Evolutionary conservation across 2,329 filamentous ascomycete species (phyloP).

Genomic region (Colletotrichum somersetense): DNA sequence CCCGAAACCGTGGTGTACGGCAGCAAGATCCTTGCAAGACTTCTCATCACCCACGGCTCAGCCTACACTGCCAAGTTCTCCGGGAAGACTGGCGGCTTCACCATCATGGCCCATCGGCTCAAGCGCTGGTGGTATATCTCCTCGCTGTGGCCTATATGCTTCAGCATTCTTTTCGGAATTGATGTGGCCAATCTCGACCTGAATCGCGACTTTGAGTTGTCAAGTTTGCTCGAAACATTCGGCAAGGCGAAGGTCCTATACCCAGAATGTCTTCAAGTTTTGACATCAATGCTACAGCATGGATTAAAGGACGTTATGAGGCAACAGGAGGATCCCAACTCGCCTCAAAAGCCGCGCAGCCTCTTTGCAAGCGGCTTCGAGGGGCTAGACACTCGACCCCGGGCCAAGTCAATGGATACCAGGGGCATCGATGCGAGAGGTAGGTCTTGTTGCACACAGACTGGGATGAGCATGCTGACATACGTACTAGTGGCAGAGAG

Average conservation of each 20-base stretch:
- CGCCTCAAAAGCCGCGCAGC: conserved; percentile 52
- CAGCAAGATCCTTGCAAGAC: conserved; percentile 83
- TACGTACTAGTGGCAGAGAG: conserved; percentile 50
- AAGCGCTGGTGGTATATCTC: conserved; percentile 91
- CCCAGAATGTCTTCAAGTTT: conserved; percentile 82
- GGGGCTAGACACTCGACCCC: conserved; percentile 53
- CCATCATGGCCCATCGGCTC: conserved; percentile 84
- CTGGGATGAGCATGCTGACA: conserved; percentile 35
- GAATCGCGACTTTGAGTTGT: conserved; percentile 79
- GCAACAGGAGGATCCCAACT: conserved; percentile 71
- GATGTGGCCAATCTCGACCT: conserved; percentile 83
- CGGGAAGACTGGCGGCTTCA: conserved; percentile 86
- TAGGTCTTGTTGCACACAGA: conserved; percentile 51
- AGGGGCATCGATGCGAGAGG: conserved; percentile 68
- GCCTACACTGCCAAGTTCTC: conserved; percentile 88
- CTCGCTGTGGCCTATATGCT: conserved; percentile 86
- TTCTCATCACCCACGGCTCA: conserved; percentile 85
- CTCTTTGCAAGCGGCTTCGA: conserved; percentile 43
- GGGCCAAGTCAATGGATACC: conserved; percentile 74
- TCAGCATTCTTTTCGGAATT: conserved; percentile 87
- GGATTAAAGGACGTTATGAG: conserved; percentile 80
- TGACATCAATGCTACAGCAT: conserved; percentile 88
- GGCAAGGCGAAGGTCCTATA: conserved; percentile 76
- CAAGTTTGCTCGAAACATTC: conserved; percentile 81
- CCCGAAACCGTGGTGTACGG: conserved; percentile 85